Evolutionary conservation across 2,329 filamentous ascomycete genomes (phyloP).

Genomic region (Colletotrichum karsti): DNA sequence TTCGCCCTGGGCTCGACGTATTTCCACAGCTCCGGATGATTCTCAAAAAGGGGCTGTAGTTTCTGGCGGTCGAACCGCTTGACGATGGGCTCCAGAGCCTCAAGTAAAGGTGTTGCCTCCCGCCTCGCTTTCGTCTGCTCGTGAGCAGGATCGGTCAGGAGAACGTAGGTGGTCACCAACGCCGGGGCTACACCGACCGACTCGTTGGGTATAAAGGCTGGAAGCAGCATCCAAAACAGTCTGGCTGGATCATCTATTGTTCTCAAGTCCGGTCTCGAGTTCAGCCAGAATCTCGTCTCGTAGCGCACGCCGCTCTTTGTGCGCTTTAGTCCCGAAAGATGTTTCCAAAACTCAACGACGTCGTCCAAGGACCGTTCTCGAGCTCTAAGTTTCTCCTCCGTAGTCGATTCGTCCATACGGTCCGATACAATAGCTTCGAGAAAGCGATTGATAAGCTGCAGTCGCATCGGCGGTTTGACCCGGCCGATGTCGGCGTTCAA

Average conservation of each 20-base stretch:
- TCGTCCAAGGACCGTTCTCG: constrained; percentile 31
- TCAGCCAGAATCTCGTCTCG: constrained; percentile 39
- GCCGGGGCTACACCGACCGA: constrained; percentile 1
- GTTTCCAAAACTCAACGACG: constrained; percentile 45
- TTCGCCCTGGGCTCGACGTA: constrained; percentile 19
- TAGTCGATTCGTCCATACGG: not conserved
- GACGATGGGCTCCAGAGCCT: constrained; percentile 15
- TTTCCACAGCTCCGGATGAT: constrained; percentile 10
- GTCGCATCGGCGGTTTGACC: not conserved
- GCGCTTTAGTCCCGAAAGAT: constrained; percentile 44
- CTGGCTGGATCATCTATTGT: constrained; percentile 23
- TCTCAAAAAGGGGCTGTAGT: constrained; percentile 14
- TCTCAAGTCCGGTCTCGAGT: constrained; percentile 36
- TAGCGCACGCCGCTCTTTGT: constrained; percentile 23
- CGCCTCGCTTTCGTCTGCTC: not conserved
- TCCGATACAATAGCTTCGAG: not conserved
- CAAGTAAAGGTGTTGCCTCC: constrained; percentile 2
- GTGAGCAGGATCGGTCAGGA: constrained; percentile 18
- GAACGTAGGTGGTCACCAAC: constrained; percentile 24
- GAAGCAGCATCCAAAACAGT: constrained; percentile 8
- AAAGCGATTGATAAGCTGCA: constrained; percentile 8
- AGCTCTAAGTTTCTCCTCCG: not conserved
- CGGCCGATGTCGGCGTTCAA: constrained; percentile 6
- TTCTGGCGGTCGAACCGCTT: constrained; percentile 20
- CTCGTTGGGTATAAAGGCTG: not conserved